These are phyloP conservation scores for Sordariomycetes sp. DNA, from an alignment of 2,329 filamentous ascomycete species.

Conservation along the genomic window DNA sequence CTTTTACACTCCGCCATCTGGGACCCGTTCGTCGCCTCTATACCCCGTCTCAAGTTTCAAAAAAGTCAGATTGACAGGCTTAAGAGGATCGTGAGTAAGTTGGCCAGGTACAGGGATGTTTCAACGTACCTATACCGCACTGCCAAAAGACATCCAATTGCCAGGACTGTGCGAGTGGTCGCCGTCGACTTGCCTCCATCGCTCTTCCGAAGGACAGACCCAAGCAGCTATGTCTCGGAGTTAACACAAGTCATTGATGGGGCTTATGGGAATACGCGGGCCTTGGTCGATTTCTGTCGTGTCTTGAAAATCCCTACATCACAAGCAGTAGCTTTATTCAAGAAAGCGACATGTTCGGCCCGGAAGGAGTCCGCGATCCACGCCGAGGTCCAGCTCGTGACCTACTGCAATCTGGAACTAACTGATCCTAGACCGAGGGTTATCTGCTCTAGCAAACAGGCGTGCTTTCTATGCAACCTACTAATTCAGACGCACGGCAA, in stretches of 20 bases:
- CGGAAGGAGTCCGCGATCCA: slow-evolving; percentile 23
- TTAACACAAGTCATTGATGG: not conserved
- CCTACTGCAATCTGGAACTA: slow-evolving; percentile 21
- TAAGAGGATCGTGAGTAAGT: slow-evolving; percentile 13
- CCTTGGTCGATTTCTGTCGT: not conserved
- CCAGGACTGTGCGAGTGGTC: slow-evolving; percentile 14
- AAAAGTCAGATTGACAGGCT: not conserved
- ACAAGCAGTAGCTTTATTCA: not conserved
- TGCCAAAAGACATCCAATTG: slow-evolving; percentile 15
- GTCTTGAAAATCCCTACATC: not conserved
- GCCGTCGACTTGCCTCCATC: slow-evolving; percentile 13
- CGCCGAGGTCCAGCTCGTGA: slow-evolving; percentile 34
- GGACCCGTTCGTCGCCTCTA: not conserved
- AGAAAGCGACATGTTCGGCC: not conserved
- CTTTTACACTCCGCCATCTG: not conserved
- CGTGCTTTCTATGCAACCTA: slow-evolving; percentile 35
- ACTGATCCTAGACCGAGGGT: slow-evolving; percentile 20
- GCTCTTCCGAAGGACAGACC: not conserved
- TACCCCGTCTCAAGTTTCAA: not conserved
- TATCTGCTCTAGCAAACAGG: slow-evolving; percentile 33
- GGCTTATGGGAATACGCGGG: not conserved
- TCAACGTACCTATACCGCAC: slow-evolving; percentile 11
- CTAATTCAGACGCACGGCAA: slow-evolving; percentile 27
- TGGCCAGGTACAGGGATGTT: slow-evolving; percentile 20
- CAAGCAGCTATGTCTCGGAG: not conserved